These are phyloP conservation scores for Biancaea sappan DNA, from an alignment of 306 rosid species.

Conservation along the genomic window DNA sequence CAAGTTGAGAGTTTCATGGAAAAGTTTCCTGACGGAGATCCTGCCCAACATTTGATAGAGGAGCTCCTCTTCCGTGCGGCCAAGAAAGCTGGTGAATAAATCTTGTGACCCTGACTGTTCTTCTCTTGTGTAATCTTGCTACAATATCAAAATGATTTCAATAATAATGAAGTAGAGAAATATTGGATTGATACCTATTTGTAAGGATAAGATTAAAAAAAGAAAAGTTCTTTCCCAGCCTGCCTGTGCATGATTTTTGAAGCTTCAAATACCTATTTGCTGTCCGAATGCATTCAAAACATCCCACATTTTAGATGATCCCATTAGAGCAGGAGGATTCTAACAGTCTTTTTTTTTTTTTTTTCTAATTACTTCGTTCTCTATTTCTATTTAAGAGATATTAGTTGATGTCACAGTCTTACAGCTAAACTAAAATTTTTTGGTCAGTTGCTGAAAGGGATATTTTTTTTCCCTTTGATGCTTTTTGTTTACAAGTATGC, in stretches of 20 bases:
- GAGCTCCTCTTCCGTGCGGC: conserved; percentile 99
- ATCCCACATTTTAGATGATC: too few relatives aligned
- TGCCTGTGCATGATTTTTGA: background rate
- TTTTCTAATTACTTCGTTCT: too few relatives aligned
- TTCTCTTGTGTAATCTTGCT: conserved; percentile 21
- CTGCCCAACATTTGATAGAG: conserved; percentile 99
- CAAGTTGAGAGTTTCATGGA: conserved; percentile 94
- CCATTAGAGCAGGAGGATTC: too few relatives aligned
- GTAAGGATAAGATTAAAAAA: background rate
- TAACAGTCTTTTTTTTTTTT: too few relatives aligned
- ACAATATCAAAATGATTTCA: background rate
- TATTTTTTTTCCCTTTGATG: background rate
- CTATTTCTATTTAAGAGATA: too few relatives aligned
- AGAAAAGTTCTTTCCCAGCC: background rate
- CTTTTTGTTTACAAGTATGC: background rate
- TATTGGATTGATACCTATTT: background rate
- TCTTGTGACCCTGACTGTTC: conserved; percentile 31
- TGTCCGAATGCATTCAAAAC: too few relatives aligned
- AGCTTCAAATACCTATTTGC: too few relatives aligned
- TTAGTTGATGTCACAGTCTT: background rate
- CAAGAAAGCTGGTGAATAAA: conserved; percentile 81
- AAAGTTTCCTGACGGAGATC: conserved; percentile 98
- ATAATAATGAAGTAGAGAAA: background rate
- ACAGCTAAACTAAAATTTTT: background rate
- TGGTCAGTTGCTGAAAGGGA: background rate